phyloP scores from a whole-genome alignment of 2,329 filamentous ascomycete species.

The Pseudogymnoascus sp. region DNA sequence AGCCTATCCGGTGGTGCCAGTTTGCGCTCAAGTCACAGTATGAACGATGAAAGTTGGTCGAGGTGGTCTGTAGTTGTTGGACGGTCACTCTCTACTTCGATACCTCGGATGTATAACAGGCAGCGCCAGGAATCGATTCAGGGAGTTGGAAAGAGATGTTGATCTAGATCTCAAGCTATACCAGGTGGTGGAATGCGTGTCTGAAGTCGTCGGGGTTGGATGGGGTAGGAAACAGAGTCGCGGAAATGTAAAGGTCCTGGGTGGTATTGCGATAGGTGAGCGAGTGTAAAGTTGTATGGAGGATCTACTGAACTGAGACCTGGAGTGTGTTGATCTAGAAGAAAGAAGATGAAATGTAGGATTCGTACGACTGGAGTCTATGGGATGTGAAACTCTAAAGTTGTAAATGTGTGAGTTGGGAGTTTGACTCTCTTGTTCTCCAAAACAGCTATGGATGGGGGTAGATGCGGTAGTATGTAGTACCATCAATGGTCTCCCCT shows the following conservation, averaged over 20 bases:
- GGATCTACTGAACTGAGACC: not conserved
- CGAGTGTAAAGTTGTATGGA: not conserved
- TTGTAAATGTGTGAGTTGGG: not conserved
- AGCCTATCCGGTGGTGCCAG: not conserved
- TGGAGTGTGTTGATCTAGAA: not conserved
- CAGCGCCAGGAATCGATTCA: not conserved
- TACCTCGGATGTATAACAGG: not conserved
- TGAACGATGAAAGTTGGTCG: not conserved
- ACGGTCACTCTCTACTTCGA: not conserved
- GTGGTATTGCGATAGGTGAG: not conserved
- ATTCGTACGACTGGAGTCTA: not conserved
- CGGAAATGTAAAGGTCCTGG: not conserved
- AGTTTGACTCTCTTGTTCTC: not conserved
- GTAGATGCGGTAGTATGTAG: not conserved
- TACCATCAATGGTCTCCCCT: conserved; percentile 2
- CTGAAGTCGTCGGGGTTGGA: not conserved
- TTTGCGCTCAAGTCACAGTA: not conserved
- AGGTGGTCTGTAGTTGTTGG: not conserved
- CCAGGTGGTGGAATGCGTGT: not conserved
- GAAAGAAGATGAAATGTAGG: not conserved
- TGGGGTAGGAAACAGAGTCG: not conserved
- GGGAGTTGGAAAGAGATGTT: not conserved
- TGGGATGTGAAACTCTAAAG: not conserved
- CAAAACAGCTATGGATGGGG: not conserved
- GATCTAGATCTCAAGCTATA: not conserved